Percentiles rank a stretch among this genome's conserved stretches.
Evolutionary conservation across 179 eudicot genomes (phyloP).

Genomic region (Camellia oleifera): DNA sequence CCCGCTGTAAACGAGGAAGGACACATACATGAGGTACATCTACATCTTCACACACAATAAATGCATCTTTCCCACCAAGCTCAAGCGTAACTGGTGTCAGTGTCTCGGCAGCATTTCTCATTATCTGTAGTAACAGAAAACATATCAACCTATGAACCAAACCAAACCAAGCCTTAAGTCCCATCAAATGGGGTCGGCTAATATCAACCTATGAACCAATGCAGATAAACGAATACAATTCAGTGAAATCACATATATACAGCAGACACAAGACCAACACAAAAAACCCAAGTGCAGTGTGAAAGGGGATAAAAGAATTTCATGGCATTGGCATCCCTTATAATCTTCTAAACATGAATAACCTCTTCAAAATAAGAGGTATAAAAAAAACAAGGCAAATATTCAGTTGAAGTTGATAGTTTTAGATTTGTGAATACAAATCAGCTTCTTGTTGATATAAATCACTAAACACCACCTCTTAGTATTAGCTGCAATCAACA

Average conservation of each 20-base stretch:
- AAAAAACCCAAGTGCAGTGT: background rate
- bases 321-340: background rate
- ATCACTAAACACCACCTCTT: background rate
- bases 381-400: background rate
- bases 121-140: conserved; percentile 55
- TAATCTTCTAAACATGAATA: conserved; percentile 4
- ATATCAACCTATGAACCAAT: background rate
- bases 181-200: no score
- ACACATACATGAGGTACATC: conserved; percentile 78
- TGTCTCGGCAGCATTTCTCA: conserved; percentile 94
- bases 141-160: background rate
- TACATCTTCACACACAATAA: conserved; percentile 95
- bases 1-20: conserved; percentile 12
- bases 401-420: background rate
- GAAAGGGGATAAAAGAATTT: background rate
- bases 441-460: conserved; percentile 1
- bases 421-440: background rate
- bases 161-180: no score
- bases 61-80: conserved; percentile 99
- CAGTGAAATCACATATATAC: background rate
- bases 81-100: conserved; percentile 96
- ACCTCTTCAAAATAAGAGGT: conserved; percentile 10
- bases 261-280: conserved; percentile 5
- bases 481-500: conserved; percentile 7
- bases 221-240: background rate